phyloP scores from a whole-genome alignment of 2,329 filamentous ascomycete species.

The Boeremia exigua region DNA sequence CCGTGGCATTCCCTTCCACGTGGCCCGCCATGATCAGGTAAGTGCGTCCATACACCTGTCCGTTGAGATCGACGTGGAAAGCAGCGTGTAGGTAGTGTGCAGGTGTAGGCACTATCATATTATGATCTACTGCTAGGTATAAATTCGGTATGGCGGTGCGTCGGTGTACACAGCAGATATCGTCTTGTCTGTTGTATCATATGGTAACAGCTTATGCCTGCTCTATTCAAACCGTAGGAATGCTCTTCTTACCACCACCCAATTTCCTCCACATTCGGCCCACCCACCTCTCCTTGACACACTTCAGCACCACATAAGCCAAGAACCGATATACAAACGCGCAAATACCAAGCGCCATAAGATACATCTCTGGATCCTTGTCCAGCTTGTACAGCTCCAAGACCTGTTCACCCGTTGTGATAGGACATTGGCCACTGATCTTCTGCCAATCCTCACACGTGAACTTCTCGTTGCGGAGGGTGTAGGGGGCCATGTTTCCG shows the following conservation, averaged over 20 bases:
- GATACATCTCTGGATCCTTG: constrained; percentile 64
- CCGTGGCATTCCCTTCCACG: too few relatives aligned
- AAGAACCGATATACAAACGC: constrained; percentile 70
- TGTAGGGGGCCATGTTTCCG: constrained; percentile 70
- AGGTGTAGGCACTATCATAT: too few relatives aligned
- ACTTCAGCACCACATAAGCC: constrained; percentile 64
- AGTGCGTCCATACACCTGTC: too few relatives aligned
- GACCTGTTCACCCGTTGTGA: constrained; percentile 70
- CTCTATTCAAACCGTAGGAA: background rate
- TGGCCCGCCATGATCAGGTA: too few relatives aligned
- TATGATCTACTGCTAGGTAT: too few relatives aligned
- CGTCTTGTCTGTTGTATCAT: too few relatives aligned
- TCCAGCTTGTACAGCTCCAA: constrained; percentile 71
- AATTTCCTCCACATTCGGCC: constrained; percentile 38
- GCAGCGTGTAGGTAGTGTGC: too few relatives aligned
- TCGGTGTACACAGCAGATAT: too few relatives aligned
- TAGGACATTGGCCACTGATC: constrained; percentile 67
- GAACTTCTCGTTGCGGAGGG: constrained; percentile 66
- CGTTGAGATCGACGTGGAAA: too few relatives aligned
- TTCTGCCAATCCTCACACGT: constrained; percentile 67
- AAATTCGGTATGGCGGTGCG: too few relatives aligned
- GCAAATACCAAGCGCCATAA: constrained; percentile 68
- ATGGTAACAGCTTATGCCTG: too few relatives aligned
- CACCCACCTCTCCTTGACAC: constrained; percentile 61
- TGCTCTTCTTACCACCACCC: constrained; percentile 22